Conservation (phyloP, 768 basidiomycete genomes). For the Dictyophora rubrovolvata region DNA sequence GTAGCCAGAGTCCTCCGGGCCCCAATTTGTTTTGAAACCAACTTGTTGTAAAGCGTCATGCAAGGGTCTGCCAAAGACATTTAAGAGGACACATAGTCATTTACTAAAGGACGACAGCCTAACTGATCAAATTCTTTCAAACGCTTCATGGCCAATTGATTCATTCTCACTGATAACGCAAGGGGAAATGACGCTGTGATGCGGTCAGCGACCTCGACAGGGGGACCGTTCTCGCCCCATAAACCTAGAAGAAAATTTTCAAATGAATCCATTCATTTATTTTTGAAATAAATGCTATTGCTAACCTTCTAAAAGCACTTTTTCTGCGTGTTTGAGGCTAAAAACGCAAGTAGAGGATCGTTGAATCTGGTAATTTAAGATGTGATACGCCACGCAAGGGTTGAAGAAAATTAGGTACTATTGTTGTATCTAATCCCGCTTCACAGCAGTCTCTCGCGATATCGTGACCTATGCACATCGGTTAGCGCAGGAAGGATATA, state of each 20-base stretch:
- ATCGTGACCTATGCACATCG: conserved; percentile 30
- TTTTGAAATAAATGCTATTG: not conserved
- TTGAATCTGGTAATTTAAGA: conserved; percentile 23
- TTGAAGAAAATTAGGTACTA: not conserved
- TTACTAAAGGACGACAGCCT: conserved; percentile 15
- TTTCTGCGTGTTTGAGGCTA: conserved; percentile 31
- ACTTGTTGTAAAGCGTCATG: conserved; percentile 45
- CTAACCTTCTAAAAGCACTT: conserved; percentile 21
- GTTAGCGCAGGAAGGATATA: not conserved
- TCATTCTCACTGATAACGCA: conserved; percentile 21
- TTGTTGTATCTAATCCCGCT: conserved; percentile 31
- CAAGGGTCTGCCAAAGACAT: conserved; percentile 26
- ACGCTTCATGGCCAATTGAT: conserved; percentile 23
- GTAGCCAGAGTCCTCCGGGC: conserved; percentile 43
- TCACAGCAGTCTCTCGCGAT: conserved; percentile 37
- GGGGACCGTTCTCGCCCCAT: conserved; percentile 40
- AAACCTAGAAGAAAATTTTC: conserved; percentile 11
- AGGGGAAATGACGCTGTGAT: conserved; percentile 39
- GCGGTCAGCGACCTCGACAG: conserved; percentile 39
- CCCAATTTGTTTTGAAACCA: conserved; percentile 48
- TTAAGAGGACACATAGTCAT: too few relatives aligned
- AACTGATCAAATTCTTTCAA: conserved; percentile 23
- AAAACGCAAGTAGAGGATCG: conserved; percentile 48
- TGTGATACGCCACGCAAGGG: conserved; percentile 15
- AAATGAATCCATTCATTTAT: too few relatives aligned